Evolutionary conservation across 2,329 filamentous ascomycete species (phyloP).

Genomic region (Fusarium cyanostomum): DNA sequence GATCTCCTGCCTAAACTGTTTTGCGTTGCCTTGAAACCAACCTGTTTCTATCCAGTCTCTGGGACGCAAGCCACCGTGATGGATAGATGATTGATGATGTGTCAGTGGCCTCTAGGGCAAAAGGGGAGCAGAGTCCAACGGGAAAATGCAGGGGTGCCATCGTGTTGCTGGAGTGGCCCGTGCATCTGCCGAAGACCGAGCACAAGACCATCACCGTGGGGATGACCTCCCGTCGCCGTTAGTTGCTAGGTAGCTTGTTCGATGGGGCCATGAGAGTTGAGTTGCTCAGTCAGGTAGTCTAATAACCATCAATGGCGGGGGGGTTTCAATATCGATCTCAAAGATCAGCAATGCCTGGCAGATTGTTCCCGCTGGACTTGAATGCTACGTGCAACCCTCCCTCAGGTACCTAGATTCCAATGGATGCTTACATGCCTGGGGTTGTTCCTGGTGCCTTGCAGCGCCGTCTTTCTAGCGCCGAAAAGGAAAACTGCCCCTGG

Average conservation of each 20-base stretch:
- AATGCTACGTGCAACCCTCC: conserved; percentile 14
- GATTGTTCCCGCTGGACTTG: conserved; percentile 12
- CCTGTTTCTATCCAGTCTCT: conserved; percentile 15
- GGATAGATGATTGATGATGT: conserved; percentile 8
- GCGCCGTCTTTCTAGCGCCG: conserved; percentile 29
- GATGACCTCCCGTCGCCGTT: background rate
- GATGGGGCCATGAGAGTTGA: background rate
- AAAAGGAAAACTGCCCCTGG: conserved; percentile 16
- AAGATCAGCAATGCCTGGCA: conserved; percentile 8
- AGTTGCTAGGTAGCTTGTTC: background rate
- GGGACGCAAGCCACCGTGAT: conserved; percentile 1
- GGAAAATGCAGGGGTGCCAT: background rate
- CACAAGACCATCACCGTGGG: background rate
- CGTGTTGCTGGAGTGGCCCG: conserved; percentile 15
- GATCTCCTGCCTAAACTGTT: background rate
- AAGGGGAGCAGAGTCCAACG: conserved; percentile 19
- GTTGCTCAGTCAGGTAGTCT: background rate
- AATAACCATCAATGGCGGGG: background rate
- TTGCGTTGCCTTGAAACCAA: conserved; percentile 20
- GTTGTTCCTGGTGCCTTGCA: conserved; percentile 38
- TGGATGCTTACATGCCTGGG: conserved; percentile 22
- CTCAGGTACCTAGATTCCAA: conserved; percentile 15
- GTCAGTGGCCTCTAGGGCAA: conserved; percentile 13
- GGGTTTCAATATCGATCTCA: background rate
- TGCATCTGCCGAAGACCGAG: conserved; percentile 15